These are phyloP conservation scores for Starmerella etchellsii DNA, from an alignment of 805 yeast genomes.

Conservation along the genomic window DNA sequence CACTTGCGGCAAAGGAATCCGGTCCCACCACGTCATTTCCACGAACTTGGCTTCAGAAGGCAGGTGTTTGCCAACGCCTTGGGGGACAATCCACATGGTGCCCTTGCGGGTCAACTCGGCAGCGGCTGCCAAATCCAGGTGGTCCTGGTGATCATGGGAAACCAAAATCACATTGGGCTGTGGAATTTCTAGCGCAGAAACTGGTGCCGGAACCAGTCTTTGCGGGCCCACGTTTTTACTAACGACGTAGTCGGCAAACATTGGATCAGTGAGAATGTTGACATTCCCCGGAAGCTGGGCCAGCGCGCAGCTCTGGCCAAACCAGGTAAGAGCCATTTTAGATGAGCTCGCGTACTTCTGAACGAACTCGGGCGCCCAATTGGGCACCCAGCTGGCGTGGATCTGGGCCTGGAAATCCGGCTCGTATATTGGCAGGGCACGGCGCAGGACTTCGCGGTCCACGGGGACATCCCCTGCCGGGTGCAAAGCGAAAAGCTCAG, in stretches of 20 bases:
- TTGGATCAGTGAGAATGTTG: constrained; percentile 77
- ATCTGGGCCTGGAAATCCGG: constrained; percentile 35
- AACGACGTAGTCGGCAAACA: constrained; percentile 55
- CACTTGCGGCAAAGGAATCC: constrained; percentile 32
- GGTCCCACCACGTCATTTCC: constrained; percentile 93
- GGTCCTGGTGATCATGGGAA: constrained; percentile 94
- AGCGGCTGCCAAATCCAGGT: constrained; percentile 56
- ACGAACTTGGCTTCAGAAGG: constrained; percentile 43
- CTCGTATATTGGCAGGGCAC: constrained; percentile 42
- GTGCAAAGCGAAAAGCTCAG: constrained; percentile 52
- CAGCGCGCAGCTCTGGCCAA: constrained; percentile 81
- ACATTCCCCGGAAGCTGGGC: constrained; percentile 51
- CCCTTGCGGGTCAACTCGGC: constrained; percentile 31
- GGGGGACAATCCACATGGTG: constrained; percentile 75
- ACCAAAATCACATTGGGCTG: constrained; percentile 62
- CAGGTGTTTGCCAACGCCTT: constrained; percentile 55
- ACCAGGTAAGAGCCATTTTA: constrained; percentile 61
- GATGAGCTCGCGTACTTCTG: constrained; percentile 19
- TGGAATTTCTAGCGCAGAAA: constrained; percentile 49
- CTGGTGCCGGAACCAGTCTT: constrained; percentile 68
- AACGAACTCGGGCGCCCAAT: constrained; percentile 37
- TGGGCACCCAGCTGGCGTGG: constrained; percentile 11
- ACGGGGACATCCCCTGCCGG: constrained; percentile 50
- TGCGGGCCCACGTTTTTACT: constrained; percentile 62
- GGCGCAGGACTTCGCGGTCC: constrained; percentile 36